Conservation (phyloP, 352 stramenopile genomes). For the Thalassiosira livingstoniorum region DNA sequence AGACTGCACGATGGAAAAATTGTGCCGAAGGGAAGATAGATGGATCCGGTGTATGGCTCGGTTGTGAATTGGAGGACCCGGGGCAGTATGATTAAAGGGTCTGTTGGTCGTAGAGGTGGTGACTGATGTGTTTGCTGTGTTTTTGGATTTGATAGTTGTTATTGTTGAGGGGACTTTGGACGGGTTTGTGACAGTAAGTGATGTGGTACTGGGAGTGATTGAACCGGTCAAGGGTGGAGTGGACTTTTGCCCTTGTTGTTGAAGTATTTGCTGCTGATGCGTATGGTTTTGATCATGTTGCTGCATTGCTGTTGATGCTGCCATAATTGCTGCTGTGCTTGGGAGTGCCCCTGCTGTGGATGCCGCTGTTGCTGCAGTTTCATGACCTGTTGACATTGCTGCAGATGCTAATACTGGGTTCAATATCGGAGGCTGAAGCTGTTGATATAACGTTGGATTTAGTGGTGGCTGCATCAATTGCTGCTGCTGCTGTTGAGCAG, state of each 20-base stretch:
- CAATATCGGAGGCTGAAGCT: not conserved
- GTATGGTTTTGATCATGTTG: not conserved
- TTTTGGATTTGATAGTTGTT: not conserved
- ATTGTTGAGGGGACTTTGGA: not conserved
- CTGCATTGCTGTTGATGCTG: not conserved
- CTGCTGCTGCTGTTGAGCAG: too few relatives aligned
- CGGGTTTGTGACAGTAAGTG: not conserved
- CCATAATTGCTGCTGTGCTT: too few relatives aligned
- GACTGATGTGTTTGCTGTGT: not conserved
- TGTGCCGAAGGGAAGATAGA: constrained; percentile 65
- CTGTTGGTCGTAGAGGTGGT: not conserved
- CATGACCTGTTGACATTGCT: not conserved
- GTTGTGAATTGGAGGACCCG: too few relatives aligned
- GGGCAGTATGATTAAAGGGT: too few relatives aligned
- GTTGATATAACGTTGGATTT: not conserved
- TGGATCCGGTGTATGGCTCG: constrained; percentile 67
- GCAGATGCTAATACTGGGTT: not conserved
- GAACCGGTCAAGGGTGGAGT: not conserved
- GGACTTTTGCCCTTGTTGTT: not conserved
- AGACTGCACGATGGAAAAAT: constrained; percentile 64
- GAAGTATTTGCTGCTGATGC: not conserved
- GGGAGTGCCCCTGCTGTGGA: too few relatives aligned
- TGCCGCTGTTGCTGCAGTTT: not conserved
- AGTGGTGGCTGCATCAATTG: too few relatives aligned
- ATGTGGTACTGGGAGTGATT: not conserved